Evolutionary conservation across 768 basidiomycete species (phyloP).

Genomic region (Crucibulum laeve): DNA sequence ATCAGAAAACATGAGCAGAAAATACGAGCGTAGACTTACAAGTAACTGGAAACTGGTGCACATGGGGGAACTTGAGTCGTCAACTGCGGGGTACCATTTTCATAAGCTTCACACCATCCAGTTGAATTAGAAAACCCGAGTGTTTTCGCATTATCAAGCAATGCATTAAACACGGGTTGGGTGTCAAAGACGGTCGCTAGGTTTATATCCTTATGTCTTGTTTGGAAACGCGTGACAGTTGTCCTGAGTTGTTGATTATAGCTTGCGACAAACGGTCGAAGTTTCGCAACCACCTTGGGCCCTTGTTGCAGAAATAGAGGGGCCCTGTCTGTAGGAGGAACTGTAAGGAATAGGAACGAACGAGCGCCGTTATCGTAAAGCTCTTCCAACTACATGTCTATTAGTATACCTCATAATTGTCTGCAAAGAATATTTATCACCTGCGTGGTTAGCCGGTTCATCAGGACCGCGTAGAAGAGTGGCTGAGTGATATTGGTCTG

Average conservation of each 20-base stretch:
- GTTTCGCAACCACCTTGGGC: slow-evolving; percentile 26
- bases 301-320: slow-evolving; percentile 42
- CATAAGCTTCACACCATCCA: slow-evolving; percentile 55
- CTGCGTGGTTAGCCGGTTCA: slow-evolving; percentile 28
- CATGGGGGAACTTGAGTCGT: slow-evolving; percentile 56
- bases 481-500: slow-evolving; percentile 33
- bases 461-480: slow-evolving; percentile 27
- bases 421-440: slow-evolving; percentile 15
- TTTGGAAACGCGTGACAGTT: slow-evolving; percentile 34
- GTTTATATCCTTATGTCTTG: slow-evolving; percentile 35
- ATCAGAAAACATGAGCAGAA: not conserved
- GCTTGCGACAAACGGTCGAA: slow-evolving; percentile 32
- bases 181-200: slow-evolving; percentile 50
- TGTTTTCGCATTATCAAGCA: slow-evolving; percentile 46
- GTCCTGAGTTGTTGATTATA: slow-evolving; percentile 46
- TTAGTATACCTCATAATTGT: not conserved
- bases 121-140: slow-evolving; percentile 58
- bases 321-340: slow-evolving; percentile 54
- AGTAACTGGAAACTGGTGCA: slow-evolving; percentile 62
- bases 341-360: slow-evolving; percentile 59
- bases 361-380: slow-evolving; percentile 47
- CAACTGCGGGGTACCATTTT: slow-evolving; percentile 47
- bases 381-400: slow-evolving; percentile 35
- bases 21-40: slow-evolving; percentile 34
- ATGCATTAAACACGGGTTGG: slow-evolving; percentile 51